phyloP scores from a whole-genome alignment of 345 rosid genomes.

The Eucalyptus cladocalyx region DNA sequence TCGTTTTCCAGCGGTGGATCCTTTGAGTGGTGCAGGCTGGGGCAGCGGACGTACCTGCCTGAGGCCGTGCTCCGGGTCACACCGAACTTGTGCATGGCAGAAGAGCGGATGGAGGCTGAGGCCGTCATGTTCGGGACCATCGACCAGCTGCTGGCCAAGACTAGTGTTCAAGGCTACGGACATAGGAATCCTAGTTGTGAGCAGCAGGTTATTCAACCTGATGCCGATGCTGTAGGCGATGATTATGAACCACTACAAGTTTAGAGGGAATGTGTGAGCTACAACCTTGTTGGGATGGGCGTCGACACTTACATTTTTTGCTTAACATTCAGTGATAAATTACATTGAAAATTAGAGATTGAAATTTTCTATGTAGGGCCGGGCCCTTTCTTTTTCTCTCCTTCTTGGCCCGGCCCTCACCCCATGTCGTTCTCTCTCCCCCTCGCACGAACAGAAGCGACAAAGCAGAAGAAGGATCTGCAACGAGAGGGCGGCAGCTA shows the following conservation, averaged over 20 bases:
- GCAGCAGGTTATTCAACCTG: conserved; percentile 12
- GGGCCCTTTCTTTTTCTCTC: no score
- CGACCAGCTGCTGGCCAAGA: no score
- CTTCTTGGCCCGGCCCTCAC: no score
- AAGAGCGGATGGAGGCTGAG: conserved; percentile 12
- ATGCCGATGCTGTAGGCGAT: background rate
- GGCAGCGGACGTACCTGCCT: conserved; percentile 1
- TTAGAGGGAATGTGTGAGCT: conserved; percentile 16
- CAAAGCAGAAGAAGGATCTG: no score
- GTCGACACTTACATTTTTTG: no score
- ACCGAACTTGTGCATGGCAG: background rate
- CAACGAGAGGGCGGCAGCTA: no score
- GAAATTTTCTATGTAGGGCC: no score
- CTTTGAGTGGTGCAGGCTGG: conserved; percentile 18
- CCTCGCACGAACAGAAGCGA: no score
- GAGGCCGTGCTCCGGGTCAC: background rate
- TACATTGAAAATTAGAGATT: no score
- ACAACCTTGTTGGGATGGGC: conserved; percentile 23
- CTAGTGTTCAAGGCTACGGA: background rate
- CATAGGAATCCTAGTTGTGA: conserved; percentile 22
- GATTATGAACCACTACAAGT: conserved; percentile 6
- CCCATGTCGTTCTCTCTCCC: no score
- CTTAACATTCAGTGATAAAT: no score
- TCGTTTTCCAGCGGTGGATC: conserved; percentile 1
- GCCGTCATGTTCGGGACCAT: no score